These are phyloP conservation scores for Paracoccidioides brasiliensis DNA, from an alignment of 2,329 filamentous ascomycete species.

Conservation along the genomic window DNA sequence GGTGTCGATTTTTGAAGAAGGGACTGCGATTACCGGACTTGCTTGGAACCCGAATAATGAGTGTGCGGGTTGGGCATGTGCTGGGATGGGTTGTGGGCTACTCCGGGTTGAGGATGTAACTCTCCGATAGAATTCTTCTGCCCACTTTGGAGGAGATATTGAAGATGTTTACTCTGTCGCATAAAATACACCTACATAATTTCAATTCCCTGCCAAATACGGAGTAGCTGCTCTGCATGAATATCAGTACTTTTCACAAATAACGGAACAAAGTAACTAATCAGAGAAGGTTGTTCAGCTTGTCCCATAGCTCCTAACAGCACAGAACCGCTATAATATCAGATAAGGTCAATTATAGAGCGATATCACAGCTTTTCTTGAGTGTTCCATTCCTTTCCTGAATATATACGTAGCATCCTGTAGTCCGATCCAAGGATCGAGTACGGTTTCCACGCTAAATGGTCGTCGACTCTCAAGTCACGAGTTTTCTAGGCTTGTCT, in stretches of 20 bases:
- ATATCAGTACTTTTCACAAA: too few species aligned
- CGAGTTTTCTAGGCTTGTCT: too few species aligned
- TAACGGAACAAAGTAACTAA: too few species aligned
- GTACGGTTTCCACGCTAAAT: too few species aligned
- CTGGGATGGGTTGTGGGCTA: slow-evolving; percentile 53
- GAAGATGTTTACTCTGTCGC: not conserved
- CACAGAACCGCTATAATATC: not conserved
- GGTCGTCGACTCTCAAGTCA: too few species aligned
- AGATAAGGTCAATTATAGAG: not conserved
- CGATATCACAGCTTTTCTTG: not conserved
- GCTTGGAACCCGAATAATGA: slow-evolving; percentile 56
- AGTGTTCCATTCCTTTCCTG: too few species aligned
- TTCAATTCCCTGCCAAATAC: not conserved
- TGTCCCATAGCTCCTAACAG: not conserved
- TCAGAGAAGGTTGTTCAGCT: too few species aligned
- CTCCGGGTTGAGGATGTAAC: slow-evolving; percentile 55
- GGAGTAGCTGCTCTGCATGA: too few species aligned
- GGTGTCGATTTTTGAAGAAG: slow-evolving; percentile 45
- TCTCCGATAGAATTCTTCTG: slow-evolving; percentile 16
- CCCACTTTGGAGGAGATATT: not conserved
- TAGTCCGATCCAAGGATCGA: too few species aligned
- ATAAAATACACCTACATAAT: not conserved
- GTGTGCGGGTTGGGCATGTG: slow-evolving; percentile 55
- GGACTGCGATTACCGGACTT: slow-evolving; percentile 48
- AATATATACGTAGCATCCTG: too few species aligned